Evolutionary conservation across 768 basidiomycete species (phyloP), one percentile per base, ranked within the genome.

Genomic region (Astraeus odoratus): DNA sequence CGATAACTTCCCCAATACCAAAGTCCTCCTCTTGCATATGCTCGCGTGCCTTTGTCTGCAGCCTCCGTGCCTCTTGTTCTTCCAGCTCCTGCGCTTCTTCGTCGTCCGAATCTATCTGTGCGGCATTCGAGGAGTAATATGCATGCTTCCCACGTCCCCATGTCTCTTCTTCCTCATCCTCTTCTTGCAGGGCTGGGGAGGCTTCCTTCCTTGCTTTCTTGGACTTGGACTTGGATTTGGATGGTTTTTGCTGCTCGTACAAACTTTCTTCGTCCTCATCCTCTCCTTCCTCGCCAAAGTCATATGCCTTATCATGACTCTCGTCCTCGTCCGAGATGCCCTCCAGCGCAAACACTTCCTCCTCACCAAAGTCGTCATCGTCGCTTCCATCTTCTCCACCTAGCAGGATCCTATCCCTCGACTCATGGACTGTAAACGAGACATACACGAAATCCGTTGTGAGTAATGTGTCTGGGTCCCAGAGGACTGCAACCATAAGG

Each of bases 51-150:
- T 88, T 92, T 29, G 67, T 63, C 61, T 95, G 94, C 36, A 95
- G 65, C 46, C 89, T 71, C 53, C 67, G 80, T 6, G 86, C 88
- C 62, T 97, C 93, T 58, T 85, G 81, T 60, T 90, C 89, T 57
- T 97, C 92, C 40, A 95, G 67, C 52, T 86, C 84, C 56, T 87
- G 78, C 26, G 81, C 86, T 62, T 95, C 93, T 55, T 95, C 93
- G 51, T 94, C 85, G 53, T 88, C 87, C 29, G 83, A 84, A 42
- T 88, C 88, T 29, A 90, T 67, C 44, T 86, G 68, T 27, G 73
- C 83, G 25, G 86, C 89, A 60, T 90, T 91, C 4, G 86, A 87
- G 3, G 88, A 79, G 59, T 95, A 95, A 65, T 94, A 97, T 4
- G 79, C 83, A 31, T 79, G 73, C 64, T 83, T 83, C 50, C 80